These are phyloP conservation scores for Apiotrichum akiyoshidainum DNA, from an alignment of 1,284 basidiomycete species.

Conservation along the genomic window DNA sequence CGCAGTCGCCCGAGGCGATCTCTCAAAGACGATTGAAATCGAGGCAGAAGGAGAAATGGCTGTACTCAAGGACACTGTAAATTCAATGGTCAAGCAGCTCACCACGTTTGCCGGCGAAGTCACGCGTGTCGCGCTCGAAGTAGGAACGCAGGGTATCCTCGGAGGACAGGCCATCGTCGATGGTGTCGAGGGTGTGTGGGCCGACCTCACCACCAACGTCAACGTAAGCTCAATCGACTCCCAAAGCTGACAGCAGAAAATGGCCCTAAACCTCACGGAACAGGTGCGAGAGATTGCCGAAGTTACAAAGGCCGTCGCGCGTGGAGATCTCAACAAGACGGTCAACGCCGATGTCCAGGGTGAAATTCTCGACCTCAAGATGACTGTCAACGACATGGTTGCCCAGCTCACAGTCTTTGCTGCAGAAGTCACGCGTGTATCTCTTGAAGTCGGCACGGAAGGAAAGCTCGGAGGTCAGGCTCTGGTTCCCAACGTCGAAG, in stretches of 20 bases:
- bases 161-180: constrained; percentile 89
- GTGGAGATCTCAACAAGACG: constrained; percentile 82
- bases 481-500: constrained; percentile 77
- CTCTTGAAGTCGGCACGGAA: constrained; percentile 89
- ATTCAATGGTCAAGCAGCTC: constrained; percentile 80
- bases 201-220: constrained; percentile 83
- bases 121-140: constrained; percentile 86
- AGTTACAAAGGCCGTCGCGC: constrained; percentile 94
- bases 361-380: constrained; percentile 89
- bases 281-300: constrained; percentile 96
- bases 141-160: constrained; percentile 86
- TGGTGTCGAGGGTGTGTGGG: constrained; percentile 92
- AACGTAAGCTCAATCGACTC: constrained; percentile 57
- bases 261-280: constrained; percentile 87
- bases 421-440: constrained; percentile 71
- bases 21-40: constrained; percentile 59
- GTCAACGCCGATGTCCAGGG: constrained; percentile 95
- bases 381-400: constrained; percentile 57
- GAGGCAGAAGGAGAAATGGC: constrained; percentile 89
- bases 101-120: constrained; percentile 92
- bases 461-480: constrained; percentile 95
- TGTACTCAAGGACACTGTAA: constrained; percentile 64
- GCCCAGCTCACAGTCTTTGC: constrained; percentile 56
- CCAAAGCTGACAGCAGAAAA: constrained; percentile 57
- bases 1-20: constrained; percentile 66